Evolutionary conservation across 768 basidiomycete genomes (phyloP), one percentile per base, ranked within the genome.

Genomic region (Exidia glandulosa): DNA sequence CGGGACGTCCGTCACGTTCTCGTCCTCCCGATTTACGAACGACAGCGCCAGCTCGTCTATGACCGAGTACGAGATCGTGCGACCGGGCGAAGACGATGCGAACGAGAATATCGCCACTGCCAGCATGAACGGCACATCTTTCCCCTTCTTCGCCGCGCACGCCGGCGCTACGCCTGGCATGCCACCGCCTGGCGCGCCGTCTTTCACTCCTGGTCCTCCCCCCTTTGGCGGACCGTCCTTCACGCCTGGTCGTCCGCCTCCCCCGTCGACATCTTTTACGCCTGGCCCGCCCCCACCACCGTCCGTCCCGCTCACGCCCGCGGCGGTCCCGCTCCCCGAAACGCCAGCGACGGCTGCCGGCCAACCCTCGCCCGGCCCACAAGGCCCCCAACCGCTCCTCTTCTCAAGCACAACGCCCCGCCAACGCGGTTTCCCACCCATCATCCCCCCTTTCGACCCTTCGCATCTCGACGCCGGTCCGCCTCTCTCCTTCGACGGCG

Each of bases 401-500:
- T n/a, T n/a, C n/a, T n/a, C n/a, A n/a, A n/a, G n/a, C n/a, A n/a
- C n/a, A n/a, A n/a, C n/a, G n/a, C n/a, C n/a, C n/a, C n/a, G n/a
- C n/a, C n/a, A n/a, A n/a, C n/a, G n/a, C n/a, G n/a, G n/a, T n/a
- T n/a, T n/a, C n/a, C n/a, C n/a, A n/a, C n/a, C n/a, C n/a, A n/a
- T n/a, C n/a, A n/a, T 14, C 41, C 19, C 23, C 41, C 19, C 9
- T 10, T 19, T 45, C 41, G 41, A 19, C n/a, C n/a, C 41, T 19
- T 14, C 41, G 16, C 16, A 19, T 14, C 41, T 54, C 16, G 25
- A 73, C 58, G 66, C 74, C 0, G 78, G 77, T 3, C 61, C 61
- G 12, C 58, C 61, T 13, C 60, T 63, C 25, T 57, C 32, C 13
- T 60, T 66, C 58, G 58, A 63, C 56, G 29, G 45, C 32, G 57